These are phyloP conservation scores for Cadophora malorum DNA, from an alignment of 2,329 filamentous ascomycete species.

Conservation along the genomic window DNA sequence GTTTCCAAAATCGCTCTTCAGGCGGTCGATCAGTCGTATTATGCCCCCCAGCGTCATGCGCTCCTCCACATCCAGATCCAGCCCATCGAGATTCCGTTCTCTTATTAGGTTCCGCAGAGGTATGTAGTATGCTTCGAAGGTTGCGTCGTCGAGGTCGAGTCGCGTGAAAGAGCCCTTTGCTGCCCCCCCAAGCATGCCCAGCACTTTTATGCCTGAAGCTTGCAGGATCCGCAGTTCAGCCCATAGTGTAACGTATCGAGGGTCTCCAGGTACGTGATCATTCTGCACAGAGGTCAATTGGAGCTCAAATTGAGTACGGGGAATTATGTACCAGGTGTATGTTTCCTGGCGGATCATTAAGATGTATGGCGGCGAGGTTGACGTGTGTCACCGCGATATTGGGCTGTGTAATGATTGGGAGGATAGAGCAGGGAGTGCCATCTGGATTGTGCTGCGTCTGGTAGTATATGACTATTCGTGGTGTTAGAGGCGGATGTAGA, in stretches of 20 bases:
- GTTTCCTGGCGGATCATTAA: slow-evolving; percentile 69
- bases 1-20: slow-evolving; percentile 72
- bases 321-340: slow-evolving; percentile 50
- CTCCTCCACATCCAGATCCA: slow-evolving; percentile 85
- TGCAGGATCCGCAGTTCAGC: slow-evolving; percentile 76
- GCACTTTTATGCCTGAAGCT: slow-evolving; percentile 75
- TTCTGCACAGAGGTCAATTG: slow-evolving; percentile 60
- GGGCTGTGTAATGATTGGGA: slow-evolving; percentile 55
- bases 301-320: slow-evolving; percentile 62
- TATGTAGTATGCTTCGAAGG: slow-evolving; percentile 76
- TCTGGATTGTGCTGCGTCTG: slow-evolving; percentile 66
- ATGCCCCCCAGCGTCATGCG: slow-evolving; percentile 70
- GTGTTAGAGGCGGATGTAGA: slow-evolving; percentile 37
- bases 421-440: slow-evolving; percentile 62
- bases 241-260: slow-evolving; percentile 77
- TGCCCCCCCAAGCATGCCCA: slow-evolving; percentile 88
- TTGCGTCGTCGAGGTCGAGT: slow-evolving; percentile 59
- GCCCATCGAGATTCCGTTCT: slow-evolving; percentile 66
- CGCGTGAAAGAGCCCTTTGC: slow-evolving; percentile 74
- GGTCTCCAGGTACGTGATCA: slow-evolving; percentile 73
- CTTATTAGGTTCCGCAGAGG: slow-evolving; percentile 72
- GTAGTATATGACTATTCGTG: slow-evolving; percentile 62
- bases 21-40: slow-evolving; percentile 69
- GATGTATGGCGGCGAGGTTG: slow-evolving; percentile 84
- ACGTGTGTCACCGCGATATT: slow-evolving; percentile 76